Base-by-base conservation (phyloP, 345 rosid species). In the Conringia planisiliqua region DNA sequence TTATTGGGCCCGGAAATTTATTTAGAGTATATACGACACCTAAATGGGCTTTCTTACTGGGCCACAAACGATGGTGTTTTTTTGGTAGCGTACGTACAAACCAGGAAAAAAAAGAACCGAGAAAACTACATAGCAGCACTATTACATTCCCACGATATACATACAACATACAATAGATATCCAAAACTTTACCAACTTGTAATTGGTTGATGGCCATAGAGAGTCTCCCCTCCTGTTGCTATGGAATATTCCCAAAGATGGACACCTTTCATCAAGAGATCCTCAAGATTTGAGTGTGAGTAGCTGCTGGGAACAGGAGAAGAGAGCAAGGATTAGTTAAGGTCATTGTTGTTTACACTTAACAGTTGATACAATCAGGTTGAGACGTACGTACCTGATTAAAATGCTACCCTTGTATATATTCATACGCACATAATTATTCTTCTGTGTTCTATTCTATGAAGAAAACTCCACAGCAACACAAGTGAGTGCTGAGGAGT, bases 181-280 rank as follows among this genome's bases (percentile, higher is more conserved):
- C 62, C 61, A 75, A 68, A 60, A 60, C 73, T 75, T 68, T 38
- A 68, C 73, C 79, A 75, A 36, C 72, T 44, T 58, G n/a, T n/a
- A 42, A 38, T 46, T 66, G 68, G 73, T 74, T 58, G 74, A 58
- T 61, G 69, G 51, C 60, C 69, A 36, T 24, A 46, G 50, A 36
- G 22, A 22, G 29, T 30, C 47, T 33, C 46, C 65, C 66, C 58
- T 55, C 58, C 30, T 43, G 7, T 55, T 62, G 55, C 35, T 8
- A 35, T 43, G 42, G 2, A 13, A 36, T 30, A 26, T 7, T 29
- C 17, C 72, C 51, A 57, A 17, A 24, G 17, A 42, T 40, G 56
- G 43, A 35, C 30, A 44, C 17, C 33, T 47, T 4, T 36, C 78
- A 48, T 43, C 39, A 43, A 16, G 16, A 29, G 6, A 18, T 59